A percentile compares a stretch with the other conserved stretches of the same genome.
Conservation (phyloP, 768 basidiomycete genomes). For the Hygrophorus russula region DNA sequence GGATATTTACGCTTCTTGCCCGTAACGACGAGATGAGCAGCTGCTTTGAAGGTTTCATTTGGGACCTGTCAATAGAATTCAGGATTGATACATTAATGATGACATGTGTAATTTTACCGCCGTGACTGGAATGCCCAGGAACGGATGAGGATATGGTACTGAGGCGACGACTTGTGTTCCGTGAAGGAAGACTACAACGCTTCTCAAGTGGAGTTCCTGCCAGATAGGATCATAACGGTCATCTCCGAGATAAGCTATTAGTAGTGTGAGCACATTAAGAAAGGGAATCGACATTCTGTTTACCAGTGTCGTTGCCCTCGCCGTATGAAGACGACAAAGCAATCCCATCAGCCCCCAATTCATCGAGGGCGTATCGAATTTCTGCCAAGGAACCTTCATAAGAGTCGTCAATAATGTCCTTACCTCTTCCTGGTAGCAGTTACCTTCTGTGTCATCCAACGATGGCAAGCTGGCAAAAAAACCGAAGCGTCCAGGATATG, state of each 20-base stretch:
- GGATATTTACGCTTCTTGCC: slow-evolving; percentile 53
- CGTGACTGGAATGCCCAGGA: slow-evolving; percentile 55
- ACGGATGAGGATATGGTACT: slow-evolving; percentile 50
- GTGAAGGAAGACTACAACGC: slow-evolving; percentile 60
- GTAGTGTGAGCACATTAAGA: background rate
- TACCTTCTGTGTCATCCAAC: slow-evolving; percentile 52
- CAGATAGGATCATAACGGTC: slow-evolving; percentile 55
- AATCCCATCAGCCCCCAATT: slow-evolving; percentile 52
- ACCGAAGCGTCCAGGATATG: slow-evolving; percentile 47
- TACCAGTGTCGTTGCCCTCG: slow-evolving; percentile 40
- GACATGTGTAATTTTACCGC: slow-evolving; percentile 32
- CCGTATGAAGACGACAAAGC: slow-evolving; percentile 62
- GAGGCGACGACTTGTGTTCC: slow-evolving; percentile 58
- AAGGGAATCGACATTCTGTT: slow-evolving; percentile 9
- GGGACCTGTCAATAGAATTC: slow-evolving; percentile 39
- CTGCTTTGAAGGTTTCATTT: slow-evolving; percentile 76
- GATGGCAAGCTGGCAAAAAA: slow-evolving; percentile 62
- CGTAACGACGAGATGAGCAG: slow-evolving; percentile 65
- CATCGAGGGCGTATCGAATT: slow-evolving; percentile 50
- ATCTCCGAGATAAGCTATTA: slow-evolving; percentile 56
- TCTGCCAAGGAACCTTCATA: slow-evolving; percentile 44
- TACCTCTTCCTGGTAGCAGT: background rate
- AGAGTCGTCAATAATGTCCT: background rate
- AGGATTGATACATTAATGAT: slow-evolving; percentile 2
- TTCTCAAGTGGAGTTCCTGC: slow-evolving; percentile 52